Evolutionary conservation across 345 rosid genomes (phyloP).

Genomic region (Rhodomyrtus tomentosa): DNA sequence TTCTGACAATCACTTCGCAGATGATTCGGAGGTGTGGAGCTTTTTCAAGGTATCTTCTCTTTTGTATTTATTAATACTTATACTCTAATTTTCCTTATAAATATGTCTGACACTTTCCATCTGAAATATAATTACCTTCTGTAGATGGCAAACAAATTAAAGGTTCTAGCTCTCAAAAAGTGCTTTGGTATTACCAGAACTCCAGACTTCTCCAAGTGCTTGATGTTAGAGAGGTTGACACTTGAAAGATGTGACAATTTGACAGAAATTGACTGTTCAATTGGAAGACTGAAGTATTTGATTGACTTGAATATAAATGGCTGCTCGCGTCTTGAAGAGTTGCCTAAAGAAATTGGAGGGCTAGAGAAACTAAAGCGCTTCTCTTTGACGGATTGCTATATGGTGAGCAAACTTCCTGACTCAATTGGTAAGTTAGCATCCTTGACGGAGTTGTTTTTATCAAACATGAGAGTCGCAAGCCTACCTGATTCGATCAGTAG

Average conservation of each 20-base stretch:
- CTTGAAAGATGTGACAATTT: not conserved
- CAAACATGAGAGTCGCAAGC: not conserved
- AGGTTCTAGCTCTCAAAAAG: not conserved
- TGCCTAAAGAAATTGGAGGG: not conserved
- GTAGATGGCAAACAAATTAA: not conserved
- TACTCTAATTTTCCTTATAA: too few relatives aligned
- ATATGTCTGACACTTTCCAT: not conserved
- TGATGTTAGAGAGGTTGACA: not conserved
- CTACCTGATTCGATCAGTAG: not conserved
- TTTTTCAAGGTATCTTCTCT: not conserved
- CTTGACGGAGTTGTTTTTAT: not conserved
- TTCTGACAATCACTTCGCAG: not conserved
- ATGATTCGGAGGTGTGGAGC: not conserved
- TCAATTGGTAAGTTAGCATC: not conserved
- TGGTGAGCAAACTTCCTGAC: not conserved
- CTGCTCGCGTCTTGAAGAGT: not conserved
- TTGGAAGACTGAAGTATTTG: not conserved
- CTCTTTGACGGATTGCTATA: not conserved
- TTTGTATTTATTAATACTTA: not conserved
- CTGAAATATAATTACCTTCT: not conserved
- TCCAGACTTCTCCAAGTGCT: not conserved
- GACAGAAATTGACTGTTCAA: not conserved
- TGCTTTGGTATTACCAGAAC: not conserved
- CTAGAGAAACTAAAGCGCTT: not conserved
- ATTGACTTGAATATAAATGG: not conserved